Evolutionary conservation across 192 early-diverging fungal species (phyloP).

Genomic region (Physocladia obscura): DNA sequence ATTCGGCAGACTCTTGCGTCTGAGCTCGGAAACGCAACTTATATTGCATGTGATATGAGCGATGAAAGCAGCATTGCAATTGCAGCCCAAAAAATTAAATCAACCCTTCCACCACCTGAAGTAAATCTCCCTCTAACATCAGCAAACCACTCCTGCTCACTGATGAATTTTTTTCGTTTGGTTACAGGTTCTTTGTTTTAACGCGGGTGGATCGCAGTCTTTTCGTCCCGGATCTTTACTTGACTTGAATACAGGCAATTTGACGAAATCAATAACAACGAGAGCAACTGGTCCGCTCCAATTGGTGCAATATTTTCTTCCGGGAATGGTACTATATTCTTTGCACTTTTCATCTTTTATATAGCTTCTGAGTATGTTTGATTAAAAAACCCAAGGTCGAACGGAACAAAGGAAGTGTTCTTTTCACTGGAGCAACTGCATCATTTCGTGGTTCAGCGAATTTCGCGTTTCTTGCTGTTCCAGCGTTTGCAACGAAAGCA

Average conservation of each 20-base stretch:
- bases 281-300: slow-evolving; percentile 12
- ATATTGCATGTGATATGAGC: slow-evolving; percentile 7
- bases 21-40: slow-evolving; percentile 18
- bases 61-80: background rate
- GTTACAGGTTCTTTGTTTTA: slow-evolving; percentile 13
- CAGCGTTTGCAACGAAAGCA: slow-evolving; percentile 30
- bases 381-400: slow-evolving; percentile 25
- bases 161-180: too few relatives aligned
- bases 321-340: slow-evolving; percentile 30
- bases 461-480: slow-evolving; percentile 33
- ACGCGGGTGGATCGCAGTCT: slow-evolving; percentile 13
- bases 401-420: slow-evolving; percentile 27
- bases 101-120: background rate
- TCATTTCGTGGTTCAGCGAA: slow-evolving; percentile 22
- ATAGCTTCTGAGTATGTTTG: too few relatives aligned
- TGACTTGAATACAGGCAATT: background rate
- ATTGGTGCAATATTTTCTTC: slow-evolving; percentile 22
- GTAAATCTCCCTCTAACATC: too few relatives aligned
- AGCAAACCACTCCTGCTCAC: too few relatives aligned
- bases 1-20: slow-evolving; percentile 1
- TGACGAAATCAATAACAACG: background rate
- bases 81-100: background rate
- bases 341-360: too few relatives aligned
- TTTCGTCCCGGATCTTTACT: slow-evolving; percentile 17
- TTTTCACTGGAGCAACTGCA: slow-evolving; percentile 44